A percentile compares a stretch with the other conserved stretches of the same genome.
phyloP scores from a whole-genome alignment of 2,329 filamentous ascomycete genomes.

The Aspergillus quadrilineatus region DNA sequence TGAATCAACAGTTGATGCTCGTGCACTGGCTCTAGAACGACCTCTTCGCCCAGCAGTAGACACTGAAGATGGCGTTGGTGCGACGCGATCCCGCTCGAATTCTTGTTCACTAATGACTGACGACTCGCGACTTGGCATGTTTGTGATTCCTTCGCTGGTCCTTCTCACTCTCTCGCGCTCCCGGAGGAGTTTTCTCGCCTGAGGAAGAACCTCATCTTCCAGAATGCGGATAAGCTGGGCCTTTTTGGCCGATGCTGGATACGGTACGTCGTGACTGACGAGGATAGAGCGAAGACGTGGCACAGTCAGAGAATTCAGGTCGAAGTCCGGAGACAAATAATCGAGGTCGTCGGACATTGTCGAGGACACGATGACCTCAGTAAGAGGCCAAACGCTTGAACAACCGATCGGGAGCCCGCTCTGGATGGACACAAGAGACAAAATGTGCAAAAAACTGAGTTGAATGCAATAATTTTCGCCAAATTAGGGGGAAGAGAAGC shows the following conservation, averaged over 20 bases:
- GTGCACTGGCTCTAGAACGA: constrained; percentile 53
- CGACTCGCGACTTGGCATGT: constrained; percentile 66
- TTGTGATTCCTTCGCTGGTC: constrained; percentile 79
- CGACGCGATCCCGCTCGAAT: constrained; percentile 59
- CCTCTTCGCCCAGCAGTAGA: constrained; percentile 56
- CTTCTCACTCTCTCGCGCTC: constrained; percentile 77
- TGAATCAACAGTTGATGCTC: constrained; percentile 40
- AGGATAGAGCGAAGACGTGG: constrained; percentile 88
- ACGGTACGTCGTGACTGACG: constrained; percentile 80
- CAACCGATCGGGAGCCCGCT: background rate
- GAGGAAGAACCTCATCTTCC: constrained; percentile 72
- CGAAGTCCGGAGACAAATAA: constrained; percentile 85
- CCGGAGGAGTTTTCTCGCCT: constrained; percentile 72
- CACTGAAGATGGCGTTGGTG: constrained; percentile 49
- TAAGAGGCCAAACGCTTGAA: background rate
- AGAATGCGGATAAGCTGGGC: constrained; percentile 81
- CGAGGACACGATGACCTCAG: constrained; percentile 7
- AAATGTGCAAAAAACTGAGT: background rate
- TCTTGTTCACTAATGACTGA: constrained; percentile 60
- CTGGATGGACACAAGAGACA: background rate
- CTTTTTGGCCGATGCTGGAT: constrained; percentile 90
- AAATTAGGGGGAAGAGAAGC: background rate
- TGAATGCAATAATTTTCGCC: background rate
- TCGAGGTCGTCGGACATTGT: constrained; percentile 62
- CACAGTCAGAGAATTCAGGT: constrained; percentile 78